phyloP scores from a whole-genome alignment of 345 rosid genomes.

The Cardamine resedifolia region DNA sequence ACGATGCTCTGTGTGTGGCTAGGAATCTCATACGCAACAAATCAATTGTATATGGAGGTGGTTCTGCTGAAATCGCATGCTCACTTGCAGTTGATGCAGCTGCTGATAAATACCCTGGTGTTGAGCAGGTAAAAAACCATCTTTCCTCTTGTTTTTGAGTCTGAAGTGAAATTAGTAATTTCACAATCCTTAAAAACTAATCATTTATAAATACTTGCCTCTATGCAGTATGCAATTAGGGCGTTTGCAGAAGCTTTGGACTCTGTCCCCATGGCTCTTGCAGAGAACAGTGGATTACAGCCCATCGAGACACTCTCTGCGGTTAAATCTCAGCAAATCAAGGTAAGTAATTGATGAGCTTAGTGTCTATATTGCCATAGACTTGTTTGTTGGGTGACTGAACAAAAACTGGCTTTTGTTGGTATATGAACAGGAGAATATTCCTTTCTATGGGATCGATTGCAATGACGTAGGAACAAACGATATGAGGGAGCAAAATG shows the following conservation, averaged over 20 bases:
- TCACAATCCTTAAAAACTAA: background rate
- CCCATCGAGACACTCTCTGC: conserved; percentile 95
- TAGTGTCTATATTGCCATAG: background rate
- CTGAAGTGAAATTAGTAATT: background rate
- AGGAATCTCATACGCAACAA: conserved; percentile 93
- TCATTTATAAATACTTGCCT: background rate
- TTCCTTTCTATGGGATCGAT: conserved; percentile 77
- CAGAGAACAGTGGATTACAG: conserved; percentile 95
- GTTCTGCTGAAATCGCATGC: conserved; percentile 94
- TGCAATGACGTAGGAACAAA: conserved; percentile 97
- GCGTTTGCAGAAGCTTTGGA: conserved; percentile 96
- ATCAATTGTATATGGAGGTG: conserved; percentile 96
- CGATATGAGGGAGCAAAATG: conserved; percentile 87
- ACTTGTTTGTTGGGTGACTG: background rate
- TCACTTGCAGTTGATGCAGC: conserved; percentile 89
- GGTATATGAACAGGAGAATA: conserved; percentile 61
- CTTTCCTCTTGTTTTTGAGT: background rate
- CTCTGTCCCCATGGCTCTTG: conserved; percentile 88
- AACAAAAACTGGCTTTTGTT: background rate
- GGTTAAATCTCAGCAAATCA: conserved; percentile 87
- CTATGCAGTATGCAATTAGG: conserved; percentile 82
- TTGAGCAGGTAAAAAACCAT: conserved; percentile 63
- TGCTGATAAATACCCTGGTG: conserved; percentile 92
- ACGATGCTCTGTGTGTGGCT: conserved; percentile 92
- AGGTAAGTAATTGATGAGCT: conserved; percentile 46